Evolutionary conservation across 2,329 filamentous ascomycete species (phyloP), one percentile per base, ranked within the genome.

Genomic region (Sporothrix globosa): DNA sequence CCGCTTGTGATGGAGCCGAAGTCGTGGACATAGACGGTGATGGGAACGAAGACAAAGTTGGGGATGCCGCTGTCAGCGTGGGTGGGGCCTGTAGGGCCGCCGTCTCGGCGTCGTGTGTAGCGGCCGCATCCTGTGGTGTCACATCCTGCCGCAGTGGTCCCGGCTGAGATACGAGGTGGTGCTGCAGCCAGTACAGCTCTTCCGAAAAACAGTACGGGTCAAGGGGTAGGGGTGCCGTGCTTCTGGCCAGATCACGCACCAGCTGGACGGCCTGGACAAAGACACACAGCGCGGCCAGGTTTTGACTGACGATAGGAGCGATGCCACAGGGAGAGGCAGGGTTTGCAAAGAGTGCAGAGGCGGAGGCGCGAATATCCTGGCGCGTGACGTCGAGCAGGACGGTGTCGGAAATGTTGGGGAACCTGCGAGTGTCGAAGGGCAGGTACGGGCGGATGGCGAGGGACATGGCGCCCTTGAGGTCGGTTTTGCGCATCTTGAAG

Each of bases 391-490:
- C 48, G 1, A 75, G 70, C 4, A 80, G 71, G 14, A 74, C 72
- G 17, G 65, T 56, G 66, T 75, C 74, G 2, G 75, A 76, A 19
- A 75, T 69, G 54, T 75, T 74, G 56, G 69, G 56, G 73, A 74
- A 76, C 17, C 69, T 65, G 24, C 77, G 76, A 0, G 53, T 30
- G 4, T 71, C 70, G 66, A 78, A 79, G 2, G 77, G 75, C 46
- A 81, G 75, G 69, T 78, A 79, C 0, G 80, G 79, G 17, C 68
- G 73, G 2, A 76, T 72, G n/a, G 48, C 74, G 21, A 80, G 75
- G 7, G 77, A 73, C 21, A 76, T 75, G 39, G 80, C 78, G 10
- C 79, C 80, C 73, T 77, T 77, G 54, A 80, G 75, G 65, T 81
- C 79, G 67, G 78, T 78, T 71, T 79, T 81, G 68, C 61, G 53